A percentile compares a stretch with the other conserved stretches of the same genome.
These are phyloP conservation scores for Harringtonia lauricola DNA, from an alignment of 2,329 filamentous ascomycete genomes.

Conservation along the genomic window DNA sequence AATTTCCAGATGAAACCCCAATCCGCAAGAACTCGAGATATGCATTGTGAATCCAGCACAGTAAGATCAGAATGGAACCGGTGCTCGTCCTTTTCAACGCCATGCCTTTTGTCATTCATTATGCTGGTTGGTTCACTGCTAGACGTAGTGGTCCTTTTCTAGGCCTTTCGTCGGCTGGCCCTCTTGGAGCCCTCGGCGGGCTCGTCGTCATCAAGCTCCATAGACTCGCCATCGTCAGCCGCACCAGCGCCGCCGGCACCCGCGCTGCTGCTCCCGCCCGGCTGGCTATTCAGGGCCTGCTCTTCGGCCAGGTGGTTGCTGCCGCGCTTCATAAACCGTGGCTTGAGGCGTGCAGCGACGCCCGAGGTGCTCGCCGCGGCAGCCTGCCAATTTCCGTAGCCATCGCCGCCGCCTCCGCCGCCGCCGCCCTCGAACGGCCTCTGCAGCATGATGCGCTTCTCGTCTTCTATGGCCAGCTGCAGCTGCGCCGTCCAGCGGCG, in stretches of 20 bases:
- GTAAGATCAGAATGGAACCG: no score
- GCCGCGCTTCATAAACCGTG: constrained; percentile 23
- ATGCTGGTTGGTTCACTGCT: no score
- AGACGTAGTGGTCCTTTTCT: constrained; percentile 16
- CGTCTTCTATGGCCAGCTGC: constrained; percentile 36
- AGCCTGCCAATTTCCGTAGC: constrained; percentile 6
- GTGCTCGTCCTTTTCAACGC: no score
- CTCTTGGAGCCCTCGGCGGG: constrained; percentile 37
- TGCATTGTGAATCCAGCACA: no score
- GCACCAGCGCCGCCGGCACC: no score
- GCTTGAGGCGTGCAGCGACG: constrained; percentile 5
- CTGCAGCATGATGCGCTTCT: constrained; percentile 18
- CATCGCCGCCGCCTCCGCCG: constrained; percentile 5
- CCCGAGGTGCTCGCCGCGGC: constrained; percentile 8
- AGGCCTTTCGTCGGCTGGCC: constrained; percentile 43
- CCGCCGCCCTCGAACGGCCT: constrained; percentile 13
- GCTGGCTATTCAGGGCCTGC: neutral
- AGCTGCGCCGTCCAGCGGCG: constrained; percentile 35
- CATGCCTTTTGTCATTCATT: no score
- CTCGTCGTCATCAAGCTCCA: constrained; percentile 43
- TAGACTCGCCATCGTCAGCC: constrained; percentile 17
- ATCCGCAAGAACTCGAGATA: no score
- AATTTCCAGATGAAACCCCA: no score
- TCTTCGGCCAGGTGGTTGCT: constrained; percentile 14
- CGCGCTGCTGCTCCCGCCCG: neutral